A percentile compares a stretch with the other conserved stretches of the same genome.
Conservation (phyloP, 805 yeast genomes). For the Kuraishia ogatae region DNA sequence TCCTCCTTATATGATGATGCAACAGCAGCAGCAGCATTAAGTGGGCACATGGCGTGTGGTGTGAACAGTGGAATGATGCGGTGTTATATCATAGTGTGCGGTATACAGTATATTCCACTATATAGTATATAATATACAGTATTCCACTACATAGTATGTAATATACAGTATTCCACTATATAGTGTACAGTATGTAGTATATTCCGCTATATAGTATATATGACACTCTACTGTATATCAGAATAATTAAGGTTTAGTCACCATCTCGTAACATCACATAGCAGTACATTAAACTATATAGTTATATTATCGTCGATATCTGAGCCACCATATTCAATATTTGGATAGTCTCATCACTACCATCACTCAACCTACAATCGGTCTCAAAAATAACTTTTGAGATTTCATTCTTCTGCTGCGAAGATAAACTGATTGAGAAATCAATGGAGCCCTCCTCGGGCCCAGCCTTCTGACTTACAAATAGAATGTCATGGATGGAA, state of each 20-base stretch:
- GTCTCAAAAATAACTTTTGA: constrained; percentile 62
- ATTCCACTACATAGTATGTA: no score
- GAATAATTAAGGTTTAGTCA: no score
- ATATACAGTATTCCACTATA: no score
- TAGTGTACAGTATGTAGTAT: no score
- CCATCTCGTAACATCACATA: no score
- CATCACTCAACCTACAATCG: constrained; percentile 69
- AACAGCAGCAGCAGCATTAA: constrained; percentile 3
- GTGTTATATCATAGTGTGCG: not conserved
- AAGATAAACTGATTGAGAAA: constrained; percentile 43
- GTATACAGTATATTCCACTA: no score
- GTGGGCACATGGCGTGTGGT: no score
- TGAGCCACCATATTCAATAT: constrained; percentile 54
- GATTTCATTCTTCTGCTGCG: constrained; percentile 53
- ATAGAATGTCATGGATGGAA: constrained; percentile 21
- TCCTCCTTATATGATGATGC: not conserved
- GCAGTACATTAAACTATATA: not conserved
- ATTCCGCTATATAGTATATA: no score
- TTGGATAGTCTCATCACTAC: constrained; percentile 85
- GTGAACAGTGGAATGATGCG: no score
- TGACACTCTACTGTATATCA: no score
- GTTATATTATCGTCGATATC: constrained; percentile 31
- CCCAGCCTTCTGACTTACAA: constrained; percentile 12
- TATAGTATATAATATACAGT: no score
- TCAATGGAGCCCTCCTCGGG: constrained; percentile 21